phyloP scores from a whole-genome alignment of 2,329 filamentous ascomycete species.

The Epichloe aotearoae region DNA sequence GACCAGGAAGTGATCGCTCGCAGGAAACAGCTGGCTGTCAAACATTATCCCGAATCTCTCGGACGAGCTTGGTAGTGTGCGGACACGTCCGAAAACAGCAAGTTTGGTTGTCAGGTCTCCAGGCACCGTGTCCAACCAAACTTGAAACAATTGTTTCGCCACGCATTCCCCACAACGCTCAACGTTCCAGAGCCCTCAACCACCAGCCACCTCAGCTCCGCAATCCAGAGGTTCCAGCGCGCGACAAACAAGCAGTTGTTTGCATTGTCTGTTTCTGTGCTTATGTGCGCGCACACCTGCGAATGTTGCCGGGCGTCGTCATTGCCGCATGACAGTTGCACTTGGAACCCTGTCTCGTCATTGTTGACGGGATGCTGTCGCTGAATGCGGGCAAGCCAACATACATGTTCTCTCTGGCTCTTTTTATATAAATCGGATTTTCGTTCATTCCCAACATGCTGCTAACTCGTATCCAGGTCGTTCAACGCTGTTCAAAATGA shows the following conservation, averaged over 20 bases:
- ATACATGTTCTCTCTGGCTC: background rate
- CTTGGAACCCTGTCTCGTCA: background rate
- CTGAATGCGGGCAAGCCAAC: background rate
- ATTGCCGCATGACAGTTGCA: background rate
- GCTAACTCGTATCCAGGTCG: background rate
- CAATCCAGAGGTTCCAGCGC: background rate
- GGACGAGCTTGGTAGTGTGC: background rate
- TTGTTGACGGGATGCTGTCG: background rate
- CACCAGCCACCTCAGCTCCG: background rate
- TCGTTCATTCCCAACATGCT: background rate
- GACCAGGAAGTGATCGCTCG: too few relatives aligned
- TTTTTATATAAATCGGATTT: background rate
- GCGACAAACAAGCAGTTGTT: background rate
- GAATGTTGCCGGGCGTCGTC: background rate
- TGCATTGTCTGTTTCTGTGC: background rate
- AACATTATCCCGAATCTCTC: background rate
- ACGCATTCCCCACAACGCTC: background rate
- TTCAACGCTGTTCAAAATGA: slow-evolving; percentile 24
- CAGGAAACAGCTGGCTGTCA: background rate
- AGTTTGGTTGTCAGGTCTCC: background rate
- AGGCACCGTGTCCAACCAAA: background rate
- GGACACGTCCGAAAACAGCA: background rate
- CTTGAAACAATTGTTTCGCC: background rate
- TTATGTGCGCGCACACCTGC: background rate
- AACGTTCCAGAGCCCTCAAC: background rate